These are phyloP conservation scores for Cladosporium sphaerospermum DNA, from an alignment of 2,329 filamentous ascomycete genomes.

Conservation along the genomic window DNA sequence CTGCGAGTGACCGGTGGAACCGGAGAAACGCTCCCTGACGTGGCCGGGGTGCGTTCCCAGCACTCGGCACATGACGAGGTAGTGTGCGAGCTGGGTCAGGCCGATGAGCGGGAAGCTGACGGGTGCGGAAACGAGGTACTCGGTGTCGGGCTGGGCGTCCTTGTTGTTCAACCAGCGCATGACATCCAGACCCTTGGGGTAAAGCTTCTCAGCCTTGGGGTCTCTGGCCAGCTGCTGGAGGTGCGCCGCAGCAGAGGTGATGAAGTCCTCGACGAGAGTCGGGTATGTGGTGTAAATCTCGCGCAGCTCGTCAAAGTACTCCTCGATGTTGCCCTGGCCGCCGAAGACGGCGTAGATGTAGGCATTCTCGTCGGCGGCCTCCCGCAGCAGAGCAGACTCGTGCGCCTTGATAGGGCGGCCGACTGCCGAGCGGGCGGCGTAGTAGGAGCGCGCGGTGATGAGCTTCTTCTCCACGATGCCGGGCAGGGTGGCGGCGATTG, in stretches of 20 bases:
- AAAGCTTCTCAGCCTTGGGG: slow-evolving; percentile 85
- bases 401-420: slow-evolving; percentile 85
- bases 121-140: slow-evolving; percentile 89
- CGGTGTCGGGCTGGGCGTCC: slow-evolving; percentile 84
- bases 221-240: slow-evolving; percentile 80
- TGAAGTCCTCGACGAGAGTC: slow-evolving; percentile 79
- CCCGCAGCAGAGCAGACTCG: slow-evolving; percentile 85
- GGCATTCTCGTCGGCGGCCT: slow-evolving; percentile 75
- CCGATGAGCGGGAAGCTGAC: slow-evolving; percentile 96
- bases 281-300: slow-evolving; percentile 88
- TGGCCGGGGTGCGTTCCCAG: slow-evolving; percentile 85
- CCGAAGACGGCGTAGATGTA: slow-evolving; percentile 92
- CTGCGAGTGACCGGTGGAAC: slow-evolving; percentile 93
- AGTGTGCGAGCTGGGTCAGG: slow-evolving; percentile 91
- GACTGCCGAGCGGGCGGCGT: slow-evolving; percentile 74
- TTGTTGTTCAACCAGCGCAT: slow-evolving; percentile 86
- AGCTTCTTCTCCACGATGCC: slow-evolving; percentile 93
- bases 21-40: slow-evolving; percentile 74
- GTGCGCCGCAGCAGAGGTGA: slow-evolving; percentile 74
- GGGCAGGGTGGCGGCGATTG: slow-evolving; percentile 74
- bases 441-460: slow-evolving; percentile 84
- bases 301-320: slow-evolving; percentile 96
- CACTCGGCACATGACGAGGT: slow-evolving; percentile 86
- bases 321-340: slow-evolving; percentile 97
- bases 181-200: slow-evolving; percentile 92